Conservation (phyloP, 805 yeast species). For the Zygosaccharomyces pseudorouxii region DNA sequence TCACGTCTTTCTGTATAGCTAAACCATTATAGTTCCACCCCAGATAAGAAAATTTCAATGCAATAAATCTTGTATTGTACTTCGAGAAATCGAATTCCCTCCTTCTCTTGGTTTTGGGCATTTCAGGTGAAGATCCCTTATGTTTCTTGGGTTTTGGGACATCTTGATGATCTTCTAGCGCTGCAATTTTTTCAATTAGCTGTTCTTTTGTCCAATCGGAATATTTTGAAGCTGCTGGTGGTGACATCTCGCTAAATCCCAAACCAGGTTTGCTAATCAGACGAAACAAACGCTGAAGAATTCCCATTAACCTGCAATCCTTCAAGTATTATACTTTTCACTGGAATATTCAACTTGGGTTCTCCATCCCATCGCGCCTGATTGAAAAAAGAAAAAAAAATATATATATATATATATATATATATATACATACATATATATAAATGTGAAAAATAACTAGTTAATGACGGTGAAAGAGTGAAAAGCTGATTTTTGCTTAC, state of each 20-base stretch:
- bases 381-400: background rate
- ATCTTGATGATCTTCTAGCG: conserved; percentile 44
- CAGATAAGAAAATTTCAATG: conserved; percentile 75
- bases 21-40: conserved; percentile 96
- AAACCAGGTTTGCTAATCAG: background rate
- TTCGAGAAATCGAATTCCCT: conserved; percentile 62
- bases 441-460: background rate
- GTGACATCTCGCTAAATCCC: background rate
- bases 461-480: background rate
- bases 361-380: conserved; percentile 3
- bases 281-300: conserved; percentile 6
- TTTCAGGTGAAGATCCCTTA: conserved; percentile 3
- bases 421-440: background rate
- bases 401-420: background rate
- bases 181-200: conserved; percentile 50
- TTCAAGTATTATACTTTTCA: background rate
- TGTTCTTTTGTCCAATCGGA: conserved; percentile 61
- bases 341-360: background rate
- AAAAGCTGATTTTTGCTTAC: background rate
- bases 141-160: background rate
- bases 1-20: conserved; percentile 71
- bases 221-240: conserved; percentile 38
- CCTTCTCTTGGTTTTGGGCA: conserved; percentile 30
- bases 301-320: conserved; percentile 5
- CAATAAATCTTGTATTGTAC: conserved; percentile 62